Base-by-base conservation (phyloP, 2,329 filamentous ascomycete species). In the Teratosphaeria viscida region DNA sequence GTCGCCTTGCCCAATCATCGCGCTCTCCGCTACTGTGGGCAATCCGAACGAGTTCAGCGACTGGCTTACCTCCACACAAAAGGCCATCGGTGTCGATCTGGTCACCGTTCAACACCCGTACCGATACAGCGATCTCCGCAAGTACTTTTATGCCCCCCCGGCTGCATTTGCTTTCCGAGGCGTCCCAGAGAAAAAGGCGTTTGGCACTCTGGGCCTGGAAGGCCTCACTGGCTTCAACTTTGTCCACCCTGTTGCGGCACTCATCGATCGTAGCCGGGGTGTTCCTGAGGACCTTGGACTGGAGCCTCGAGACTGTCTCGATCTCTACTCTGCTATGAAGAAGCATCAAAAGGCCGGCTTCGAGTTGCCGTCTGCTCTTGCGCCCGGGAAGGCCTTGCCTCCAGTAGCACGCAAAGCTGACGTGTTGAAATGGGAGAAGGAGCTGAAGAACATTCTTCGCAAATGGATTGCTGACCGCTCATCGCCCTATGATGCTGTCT, bases 121-220 rank as follows among this genome's bases (percentile, higher is more conserved):
- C 39, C 79, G 89, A 55, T 92, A 91, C 72, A 91, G 87, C 0
- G 88, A 92, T 68, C 75, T 92, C 1, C 79, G 88, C n/a, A 90
- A 90, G 66, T 91, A 88, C 65, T 72, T 84, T 39, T 90, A 88
- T 70, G 71, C 77, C 0, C 79, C 84, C 2, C 79, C 79, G 0
- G 68, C 73, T 47, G 59, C 66, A 1, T 80, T 80, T 56, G 60
- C 68, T 0, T 87, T 88, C 65, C 67, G 77, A 11, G 83, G 82
- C 0, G 71, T 88, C 0, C 75, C 75, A 26, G 71, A 74, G 4
- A 69, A 74, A 27, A 67, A 60, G 67, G 66, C 73, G 8, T 76
- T 77, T 49, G 73, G 68, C 10, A 71, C 67, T 35, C 72, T 80
- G 34, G 81, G 78, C 54, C 70, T 84, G 16, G 79, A 81, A 57